Conservation (phyloP, 768 basidiomycete species). For the Leccinum barrowsii region DNA sequence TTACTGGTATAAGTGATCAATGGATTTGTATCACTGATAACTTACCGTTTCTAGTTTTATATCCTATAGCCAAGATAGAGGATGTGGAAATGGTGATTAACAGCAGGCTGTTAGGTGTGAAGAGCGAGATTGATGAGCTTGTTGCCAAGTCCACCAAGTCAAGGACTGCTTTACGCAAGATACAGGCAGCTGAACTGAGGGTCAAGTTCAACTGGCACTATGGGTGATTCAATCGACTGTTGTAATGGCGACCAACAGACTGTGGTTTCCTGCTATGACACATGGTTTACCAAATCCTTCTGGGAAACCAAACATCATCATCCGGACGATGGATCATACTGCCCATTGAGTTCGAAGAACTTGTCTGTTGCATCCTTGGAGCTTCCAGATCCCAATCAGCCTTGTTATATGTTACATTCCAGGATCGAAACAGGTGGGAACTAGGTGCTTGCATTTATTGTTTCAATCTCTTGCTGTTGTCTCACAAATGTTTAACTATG, state of each 20-base stretch:
- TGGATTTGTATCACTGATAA: too few relatives aligned
- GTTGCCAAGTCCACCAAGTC: background rate
- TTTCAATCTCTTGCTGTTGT: too few relatives aligned
- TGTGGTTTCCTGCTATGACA: background rate
- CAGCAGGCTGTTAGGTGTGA: background rate
- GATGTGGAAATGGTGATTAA: background rate
- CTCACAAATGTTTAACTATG: too few relatives aligned
- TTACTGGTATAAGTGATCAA: background rate
- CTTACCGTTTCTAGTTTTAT: background rate
- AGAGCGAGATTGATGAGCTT: background rate
- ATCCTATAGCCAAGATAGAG: background rate
- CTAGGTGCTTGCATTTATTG: too few relatives aligned
- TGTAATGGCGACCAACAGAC: background rate
- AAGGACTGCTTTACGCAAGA: background rate
- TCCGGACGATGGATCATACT: background rate
- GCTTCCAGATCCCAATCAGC: too few relatives aligned
- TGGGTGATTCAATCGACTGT: background rate
- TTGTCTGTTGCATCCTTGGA: too few relatives aligned
- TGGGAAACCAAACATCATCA: background rate
- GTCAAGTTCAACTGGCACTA: background rate
- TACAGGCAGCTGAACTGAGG: background rate
- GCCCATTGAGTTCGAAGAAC: too few relatives aligned
- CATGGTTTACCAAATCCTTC: background rate
- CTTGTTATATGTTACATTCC: too few relatives aligned
- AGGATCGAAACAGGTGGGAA: too few relatives aligned